A percentile compares a stretch with the other conserved stretches of the same genome.
Conservation (phyloP, 208 protist genomes). For the Wallacemonas sp. region DNA sequence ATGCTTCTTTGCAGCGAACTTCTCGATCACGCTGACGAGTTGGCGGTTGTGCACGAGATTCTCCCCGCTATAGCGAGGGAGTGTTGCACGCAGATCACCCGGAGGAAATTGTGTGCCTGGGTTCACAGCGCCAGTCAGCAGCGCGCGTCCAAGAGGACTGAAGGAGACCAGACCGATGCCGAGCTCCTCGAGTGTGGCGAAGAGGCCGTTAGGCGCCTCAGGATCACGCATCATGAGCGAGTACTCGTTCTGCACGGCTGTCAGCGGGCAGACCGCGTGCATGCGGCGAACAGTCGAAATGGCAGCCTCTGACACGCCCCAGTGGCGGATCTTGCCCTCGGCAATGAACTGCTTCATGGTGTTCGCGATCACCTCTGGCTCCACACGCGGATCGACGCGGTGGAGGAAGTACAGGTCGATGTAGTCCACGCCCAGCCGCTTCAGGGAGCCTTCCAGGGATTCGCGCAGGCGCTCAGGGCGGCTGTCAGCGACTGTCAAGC, state of each 20-base stretch:
- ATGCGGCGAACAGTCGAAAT: conserved; percentile 25
- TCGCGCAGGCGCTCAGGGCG: conserved; percentile 20
- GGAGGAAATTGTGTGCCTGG: conserved; percentile 9
- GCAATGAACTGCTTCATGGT: conserved; percentile 36
- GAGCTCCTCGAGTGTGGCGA: conserved; percentile 31
- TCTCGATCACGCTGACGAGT: conserved; percentile 64
- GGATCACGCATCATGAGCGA: conserved; percentile 29
- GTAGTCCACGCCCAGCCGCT: conserved; percentile 35
- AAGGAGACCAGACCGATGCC: conserved; percentile 37
- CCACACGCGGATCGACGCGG: conserved; percentile 28
- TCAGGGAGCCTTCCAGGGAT: conserved; percentile 38
- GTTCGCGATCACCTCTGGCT: conserved; percentile 31
- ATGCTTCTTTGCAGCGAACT: conserved; percentile 45
- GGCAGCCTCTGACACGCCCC: conserved; percentile 29
- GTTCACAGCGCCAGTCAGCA: conserved; percentile 29
- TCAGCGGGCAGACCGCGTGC: conserved; percentile 35
- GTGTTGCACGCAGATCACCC: conserved; percentile 17
- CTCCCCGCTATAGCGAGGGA: conserved; percentile 21
- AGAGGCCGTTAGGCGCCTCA: conserved; percentile 19
- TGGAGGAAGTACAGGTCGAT: conserved; percentile 53
- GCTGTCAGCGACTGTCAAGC: conserved; percentile 7
- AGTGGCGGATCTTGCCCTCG: conserved; percentile 42
- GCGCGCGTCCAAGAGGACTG: conserved; percentile 27
- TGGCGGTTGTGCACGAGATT: conserved; percentile 4
- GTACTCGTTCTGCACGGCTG: conserved; percentile 39